A percentile compares a stretch with the other conserved stretches of the same genome.
Conservation (phyloP, 208 protist species). For the Wallacemonas sp. region DNA sequence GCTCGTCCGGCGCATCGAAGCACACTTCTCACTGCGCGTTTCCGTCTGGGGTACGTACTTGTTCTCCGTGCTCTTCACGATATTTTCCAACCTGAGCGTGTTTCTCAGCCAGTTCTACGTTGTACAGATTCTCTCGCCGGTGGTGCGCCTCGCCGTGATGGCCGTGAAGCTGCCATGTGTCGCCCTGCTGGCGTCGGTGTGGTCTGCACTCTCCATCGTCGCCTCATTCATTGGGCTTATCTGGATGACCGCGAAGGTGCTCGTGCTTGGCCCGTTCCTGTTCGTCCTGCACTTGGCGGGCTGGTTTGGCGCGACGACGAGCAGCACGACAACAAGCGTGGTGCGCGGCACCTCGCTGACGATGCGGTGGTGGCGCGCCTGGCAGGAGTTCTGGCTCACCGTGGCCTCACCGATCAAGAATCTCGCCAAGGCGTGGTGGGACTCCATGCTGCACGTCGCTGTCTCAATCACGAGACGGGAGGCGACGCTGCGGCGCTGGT, state of each 20-base stretch:
- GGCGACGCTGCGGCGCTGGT: conserved; percentile 71
- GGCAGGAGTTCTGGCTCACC: conserved; percentile 78
- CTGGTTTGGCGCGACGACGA: conserved; percentile 22
- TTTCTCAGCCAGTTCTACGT: conserved; percentile 68
- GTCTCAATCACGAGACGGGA: conserved; percentile 45
- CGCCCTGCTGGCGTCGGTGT: conserved; percentile 46
- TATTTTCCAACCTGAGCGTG: conserved; percentile 41
- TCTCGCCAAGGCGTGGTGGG: conserved; percentile 73
- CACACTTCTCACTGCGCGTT: conserved; percentile 61
- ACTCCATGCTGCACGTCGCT: conserved; percentile 61
- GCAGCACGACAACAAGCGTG: conserved; percentile 28
- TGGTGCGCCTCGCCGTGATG: conserved; percentile 24
- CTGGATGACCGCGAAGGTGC: conserved; percentile 36
- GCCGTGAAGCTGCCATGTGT: conserved; percentile 48
- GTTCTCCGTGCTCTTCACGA: conserved; percentile 58
- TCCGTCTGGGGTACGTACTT: conserved; percentile 79
- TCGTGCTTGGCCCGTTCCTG: conserved; percentile 55
- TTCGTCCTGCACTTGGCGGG: conserved; percentile 38
- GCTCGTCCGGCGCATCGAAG: conserved; percentile 56
- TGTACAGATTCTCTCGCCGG: conserved; percentile 36
- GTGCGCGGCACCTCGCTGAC: conserved; percentile 44
- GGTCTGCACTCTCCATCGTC: conserved; percentile 21
- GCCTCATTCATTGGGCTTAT: conserved; percentile 36
- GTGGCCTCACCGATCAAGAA: conserved; percentile 80
- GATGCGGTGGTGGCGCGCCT: conserved; percentile 60